phyloP scores from a whole-genome alignment of 2,329 filamentous ascomycete genomes.

The Aspergillus japonicus region DNA sequence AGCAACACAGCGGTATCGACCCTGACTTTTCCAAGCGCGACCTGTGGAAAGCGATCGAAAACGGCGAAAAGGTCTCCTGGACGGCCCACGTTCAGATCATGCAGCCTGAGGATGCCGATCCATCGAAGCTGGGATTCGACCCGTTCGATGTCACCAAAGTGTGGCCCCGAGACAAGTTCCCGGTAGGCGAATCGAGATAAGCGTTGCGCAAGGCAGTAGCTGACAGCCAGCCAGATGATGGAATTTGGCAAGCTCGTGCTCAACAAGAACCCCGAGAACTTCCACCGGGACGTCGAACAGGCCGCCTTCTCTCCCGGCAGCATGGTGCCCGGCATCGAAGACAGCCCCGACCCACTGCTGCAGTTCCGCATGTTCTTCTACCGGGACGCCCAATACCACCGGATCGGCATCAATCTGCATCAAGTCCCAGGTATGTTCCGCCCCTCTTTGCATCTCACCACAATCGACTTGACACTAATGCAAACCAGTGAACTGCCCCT shows the following conservation, averaged over 20 bases:
- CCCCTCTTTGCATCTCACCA: neutral
- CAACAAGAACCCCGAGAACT: conserved; percentile 57
- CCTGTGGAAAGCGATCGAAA: conserved; percentile 47
- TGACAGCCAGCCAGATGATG: conserved; percentile 28
- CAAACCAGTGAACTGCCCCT: conserved; percentile 40
- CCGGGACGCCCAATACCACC: conserved; percentile 52
- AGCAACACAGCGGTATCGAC: conserved; percentile 49
- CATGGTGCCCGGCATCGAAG: conserved; percentile 54
- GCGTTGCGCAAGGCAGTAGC: neutral
- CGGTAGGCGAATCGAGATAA: conserved; percentile 21
- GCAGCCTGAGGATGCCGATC: conserved; percentile 47
- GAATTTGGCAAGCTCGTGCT: conserved; percentile 52
- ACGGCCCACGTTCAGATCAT: conserved; percentile 49
- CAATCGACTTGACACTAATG: no score
- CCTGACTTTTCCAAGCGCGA: conserved; percentile 53
- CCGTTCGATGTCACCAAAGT: conserved; percentile 56
- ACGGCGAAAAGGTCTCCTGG: conserved; percentile 44
- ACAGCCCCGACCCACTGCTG: conserved; percentile 49
- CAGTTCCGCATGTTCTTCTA: conserved; percentile 54
- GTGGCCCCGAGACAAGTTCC: conserved; percentile 51
- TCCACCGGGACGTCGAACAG: conserved; percentile 52
- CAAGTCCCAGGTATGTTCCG: conserved; percentile 42
- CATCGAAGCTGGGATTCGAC: conserved; percentile 53
- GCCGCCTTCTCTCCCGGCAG: conserved; percentile 53
- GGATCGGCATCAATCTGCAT: conserved; percentile 54